These are phyloP conservation scores for Collybia sordida DNA, from an alignment of 768 basidiomycete genomes.

Conservation along the genomic window DNA sequence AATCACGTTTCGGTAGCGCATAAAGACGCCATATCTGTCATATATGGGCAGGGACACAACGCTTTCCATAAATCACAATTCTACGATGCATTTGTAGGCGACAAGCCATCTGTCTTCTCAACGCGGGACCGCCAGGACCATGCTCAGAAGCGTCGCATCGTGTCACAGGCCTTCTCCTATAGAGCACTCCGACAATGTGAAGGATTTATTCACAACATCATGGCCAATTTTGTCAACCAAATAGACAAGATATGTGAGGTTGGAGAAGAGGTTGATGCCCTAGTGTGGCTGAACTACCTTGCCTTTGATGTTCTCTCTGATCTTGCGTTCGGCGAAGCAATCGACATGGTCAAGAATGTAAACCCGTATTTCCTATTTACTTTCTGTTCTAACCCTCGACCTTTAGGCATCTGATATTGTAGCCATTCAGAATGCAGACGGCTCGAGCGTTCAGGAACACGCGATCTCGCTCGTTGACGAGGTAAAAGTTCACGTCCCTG, in stretches of 20 bases:
- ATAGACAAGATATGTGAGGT: slow-evolving; percentile 19
- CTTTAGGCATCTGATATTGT: slow-evolving; percentile 25
- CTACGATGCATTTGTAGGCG: slow-evolving; percentile 29
- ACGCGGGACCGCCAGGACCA: slow-evolving; percentile 29
- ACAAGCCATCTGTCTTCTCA: slow-evolving; percentile 28
- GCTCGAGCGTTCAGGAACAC: slow-evolving; percentile 17
- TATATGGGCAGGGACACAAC: slow-evolving; percentile 30
- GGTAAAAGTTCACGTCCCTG: slow-evolving; percentile 11
- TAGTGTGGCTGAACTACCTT: slow-evolving; percentile 32
- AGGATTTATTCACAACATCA: slow-evolving; percentile 14
- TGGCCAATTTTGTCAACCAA: slow-evolving; percentile 15
- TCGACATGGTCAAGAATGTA: slow-evolving; percentile 29
- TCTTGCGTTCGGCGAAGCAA: slow-evolving; percentile 30
- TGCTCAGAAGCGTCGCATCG: slow-evolving; percentile 26
- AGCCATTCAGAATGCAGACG: slow-evolving; percentile 15
- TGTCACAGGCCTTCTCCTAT: slow-evolving; percentile 30
- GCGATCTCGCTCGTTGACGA: slow-evolving; percentile 27
- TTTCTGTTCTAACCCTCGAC: background rate
- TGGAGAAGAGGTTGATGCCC: slow-evolving; percentile 18
- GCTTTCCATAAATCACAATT: slow-evolving; percentile 29
- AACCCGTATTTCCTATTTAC: background rate
- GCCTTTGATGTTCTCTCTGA: slow-evolving; percentile 32
- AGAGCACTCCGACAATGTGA: slow-evolving; percentile 18
- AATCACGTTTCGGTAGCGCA: slow-evolving; percentile 31
- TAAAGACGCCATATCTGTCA: slow-evolving; percentile 21